Evolutionary conservation across 2,329 filamentous ascomycete species (phyloP), one percentile per base, ranked within the genome.

Genomic region (Pyrenophora seminiperda): DNA sequence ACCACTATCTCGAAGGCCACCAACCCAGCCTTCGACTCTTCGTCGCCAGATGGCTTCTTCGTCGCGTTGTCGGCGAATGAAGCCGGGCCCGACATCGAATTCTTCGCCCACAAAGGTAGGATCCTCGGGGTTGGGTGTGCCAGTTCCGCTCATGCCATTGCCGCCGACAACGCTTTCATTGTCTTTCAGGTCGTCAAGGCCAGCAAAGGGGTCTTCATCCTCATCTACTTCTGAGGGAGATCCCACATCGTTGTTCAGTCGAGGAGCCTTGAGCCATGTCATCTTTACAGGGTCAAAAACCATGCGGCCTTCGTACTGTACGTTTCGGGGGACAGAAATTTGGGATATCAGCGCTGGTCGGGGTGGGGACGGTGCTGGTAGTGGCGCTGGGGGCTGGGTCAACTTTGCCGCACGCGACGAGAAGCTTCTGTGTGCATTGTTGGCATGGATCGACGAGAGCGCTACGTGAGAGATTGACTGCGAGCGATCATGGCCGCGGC

Each of bases 231-330:
- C 88, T 2, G 61, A 61, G 3, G 79, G 75, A 7, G 68, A 68
- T 29, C 52, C 70, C 52, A 65, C 73, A 59, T 60, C 72, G 51
- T 63, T 61, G 5, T 65, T 49, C 22, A 56, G 42, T 55, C 79
- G 53, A 20, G 66, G 62, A 2, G 94, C 79, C 73, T 96, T 97
- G 48, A 97, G 81, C 94, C 94, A 99, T 72, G 91, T 95, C 93
- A 99, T 97, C 63, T 90, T 90, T 56, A 91, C 87, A 3, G 94
- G 94, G 68, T 99, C 94, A 71, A 97, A 99, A 7, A 97, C 89
- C 94, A 99, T 99, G 61, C 91, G 91, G n/a, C 91, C 90, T 50
- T 97, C 91, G 29, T 97, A 89, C 74, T 97, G 92, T 11, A 96
- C 88, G 54, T 91, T 92, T 66, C 93, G 90, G 54, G 87, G 70